Conservation (phyloP, 441 rosid species). For the Erysimum pusillum region DNA sequence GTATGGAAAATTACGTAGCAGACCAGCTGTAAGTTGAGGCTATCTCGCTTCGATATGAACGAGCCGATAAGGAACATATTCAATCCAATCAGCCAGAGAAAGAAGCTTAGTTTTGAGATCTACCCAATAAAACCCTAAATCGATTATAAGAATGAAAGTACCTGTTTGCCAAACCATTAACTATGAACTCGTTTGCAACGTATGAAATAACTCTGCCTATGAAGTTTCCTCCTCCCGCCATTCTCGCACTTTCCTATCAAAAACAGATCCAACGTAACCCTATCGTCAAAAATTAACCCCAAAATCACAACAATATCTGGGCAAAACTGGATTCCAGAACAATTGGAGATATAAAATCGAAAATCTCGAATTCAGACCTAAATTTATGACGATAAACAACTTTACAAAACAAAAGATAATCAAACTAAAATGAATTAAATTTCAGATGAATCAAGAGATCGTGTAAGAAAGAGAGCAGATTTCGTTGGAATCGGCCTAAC, state of each 20-base stretch:
- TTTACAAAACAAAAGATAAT: background rate
- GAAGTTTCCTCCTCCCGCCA: constrained; percentile 97
- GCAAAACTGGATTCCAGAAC: background rate
- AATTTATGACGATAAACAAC: background rate
- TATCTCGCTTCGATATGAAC: constrained; percentile 66
- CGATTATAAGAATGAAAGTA: background rate
- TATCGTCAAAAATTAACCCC: background rate
- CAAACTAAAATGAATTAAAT: background rate
- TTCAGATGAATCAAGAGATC: background rate
- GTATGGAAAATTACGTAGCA: constrained; percentile 43
- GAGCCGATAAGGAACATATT: constrained; percentile 55
- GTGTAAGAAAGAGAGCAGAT: background rate
- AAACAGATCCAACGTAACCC: constrained; percentile 24
- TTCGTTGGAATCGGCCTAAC: constrained; percentile 10
- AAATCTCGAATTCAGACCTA: background rate
- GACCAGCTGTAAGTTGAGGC: constrained; percentile 48
- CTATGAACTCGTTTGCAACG: constrained; percentile 80
- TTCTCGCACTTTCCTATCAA: constrained; percentile 41
- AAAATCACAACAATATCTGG: background rate
- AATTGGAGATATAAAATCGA: background rate
- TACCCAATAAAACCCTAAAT: background rate
- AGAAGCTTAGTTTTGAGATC: constrained; percentile 50
- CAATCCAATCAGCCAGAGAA: constrained; percentile 67
- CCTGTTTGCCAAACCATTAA: constrained; percentile 91
- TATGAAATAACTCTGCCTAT: constrained; percentile 78